Base-by-base conservation (phyloP, 176 grass and related monocot species). In the Pontederia paniculata region DNA sequence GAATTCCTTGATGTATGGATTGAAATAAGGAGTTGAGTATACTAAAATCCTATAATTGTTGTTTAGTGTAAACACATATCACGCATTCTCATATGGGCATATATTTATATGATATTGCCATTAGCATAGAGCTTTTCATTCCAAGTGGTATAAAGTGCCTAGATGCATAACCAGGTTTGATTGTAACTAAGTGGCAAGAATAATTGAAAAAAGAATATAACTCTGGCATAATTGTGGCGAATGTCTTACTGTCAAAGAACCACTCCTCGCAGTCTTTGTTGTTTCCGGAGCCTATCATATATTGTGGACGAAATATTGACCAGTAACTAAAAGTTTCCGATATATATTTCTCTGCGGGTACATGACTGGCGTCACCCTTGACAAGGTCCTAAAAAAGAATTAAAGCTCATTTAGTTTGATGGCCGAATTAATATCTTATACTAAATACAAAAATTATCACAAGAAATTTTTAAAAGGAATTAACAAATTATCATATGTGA, bases 241-340 rank as follows among this genome's bases (percentile, higher is more conserved):
- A 72, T 42, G 44, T 64, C 49, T 67, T 86, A 97, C 93, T 75
- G 73, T 97, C 93, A 67, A 97, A 97, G 76, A 97, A 97, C 86
- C 86, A 97, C 70, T 97, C 93, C 77, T 97, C 93, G 54, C 86
- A 97, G 52, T 97, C 91, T 73, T 97, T 97, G 72, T 90, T 97
- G 71, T 97, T 97, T 77, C 83, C 80, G n/a, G 93, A 90, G 68
- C 93, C 86, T 64, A 81, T 90, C 86, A 97, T 90, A 78, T 90
- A 90, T 65, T 90, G 86, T 7, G 91, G 91, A 44, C 91, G 86
- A 67, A 97, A 90, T 57, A 79, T 42, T 3, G 86, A 71, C 86
- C 86, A 90, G 69, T 69, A 83, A 51, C 65, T 12, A 72, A 95
- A 95, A 45, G 66, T 66, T n/a, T 57, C 83, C 15, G 74, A 77